Percentiles rank a stretch among this genome's conserved stretches.
Evolutionary conservation across 176 grass and related monocot species (phyloP).

Genomic region (Luzula sylvatica): DNA sequence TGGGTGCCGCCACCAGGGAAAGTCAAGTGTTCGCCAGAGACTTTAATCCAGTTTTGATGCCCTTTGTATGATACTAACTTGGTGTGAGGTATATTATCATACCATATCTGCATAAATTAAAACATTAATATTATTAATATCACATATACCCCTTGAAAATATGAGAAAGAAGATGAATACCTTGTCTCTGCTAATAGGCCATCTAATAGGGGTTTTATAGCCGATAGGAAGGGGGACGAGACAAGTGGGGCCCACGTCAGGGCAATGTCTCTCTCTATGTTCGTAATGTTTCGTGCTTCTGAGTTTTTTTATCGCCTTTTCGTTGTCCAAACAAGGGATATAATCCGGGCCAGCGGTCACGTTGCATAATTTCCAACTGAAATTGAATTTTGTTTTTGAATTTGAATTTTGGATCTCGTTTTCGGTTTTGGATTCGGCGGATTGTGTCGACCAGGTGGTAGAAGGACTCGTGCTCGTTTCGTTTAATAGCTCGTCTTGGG

Average conservation of each 20-base stretch:
- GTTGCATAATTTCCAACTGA: slow-evolving; percentile 60
- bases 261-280: slow-evolving; percentile 75
- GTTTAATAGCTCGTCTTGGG: slow-evolving; percentile 43
- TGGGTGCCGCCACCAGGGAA: slow-evolving; percentile 85
- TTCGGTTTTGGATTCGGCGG: slow-evolving; percentile 39
- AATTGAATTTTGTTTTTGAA: slow-evolving; percentile 5
- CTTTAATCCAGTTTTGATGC: slow-evolving; percentile 80
- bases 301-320: slow-evolving; percentile 52
- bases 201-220: slow-evolving; percentile 42
- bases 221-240: slow-evolving; percentile 52
- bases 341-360: slow-evolving; percentile 44
- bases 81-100: slow-evolving; percentile 67
- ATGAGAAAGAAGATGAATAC: slow-evolving; percentile 14
- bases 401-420: slow-evolving; percentile 23
- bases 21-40: slow-evolving; percentile 56
- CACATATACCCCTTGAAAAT: neutral
- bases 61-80: slow-evolving; percentile 72
- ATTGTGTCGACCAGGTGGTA: slow-evolving; percentile 42
- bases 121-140: slow-evolving; percentile 18
- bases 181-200: slow-evolving; percentile 76
- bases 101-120: slow-evolving; percentile 54
- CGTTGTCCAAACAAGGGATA: slow-evolving; percentile 87
- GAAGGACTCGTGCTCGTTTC: slow-evolving; percentile 27
- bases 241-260: slow-evolving; percentile 39
- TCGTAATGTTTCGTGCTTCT: slow-evolving; percentile 72